phyloP scores from a whole-genome alignment of 768 basidiomycete genomes.

The Hericium erinaceus region DNA sequence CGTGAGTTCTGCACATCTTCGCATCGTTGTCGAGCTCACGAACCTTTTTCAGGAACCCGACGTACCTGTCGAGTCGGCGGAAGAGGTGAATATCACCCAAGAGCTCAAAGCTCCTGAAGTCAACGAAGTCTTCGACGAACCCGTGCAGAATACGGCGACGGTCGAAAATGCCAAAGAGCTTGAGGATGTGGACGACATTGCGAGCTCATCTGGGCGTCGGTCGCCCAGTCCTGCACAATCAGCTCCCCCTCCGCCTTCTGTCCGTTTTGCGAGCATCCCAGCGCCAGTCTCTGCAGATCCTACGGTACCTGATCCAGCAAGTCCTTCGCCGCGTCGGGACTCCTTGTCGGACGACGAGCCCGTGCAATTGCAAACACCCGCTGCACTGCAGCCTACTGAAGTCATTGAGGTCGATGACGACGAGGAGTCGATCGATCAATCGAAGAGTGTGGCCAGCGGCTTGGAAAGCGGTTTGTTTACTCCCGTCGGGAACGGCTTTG shows the following conservation, averaged over 20 bases:
- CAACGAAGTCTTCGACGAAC: neutral
- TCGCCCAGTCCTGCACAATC: neutral
- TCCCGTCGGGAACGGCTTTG: slow-evolving; percentile 7
- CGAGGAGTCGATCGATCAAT: neutral
- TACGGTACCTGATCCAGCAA: slow-evolving; percentile 12
- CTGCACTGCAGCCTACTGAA: too few species aligned
- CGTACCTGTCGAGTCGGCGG: neutral
- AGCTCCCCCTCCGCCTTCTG: neutral
- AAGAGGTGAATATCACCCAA: neutral
- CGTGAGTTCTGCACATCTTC: neutral
- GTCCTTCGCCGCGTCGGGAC: neutral
- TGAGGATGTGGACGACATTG: too few species aligned
- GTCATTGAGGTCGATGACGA: neutral
- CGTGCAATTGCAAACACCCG: neutral
- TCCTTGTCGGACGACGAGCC: neutral
- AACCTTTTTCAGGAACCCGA: neutral
- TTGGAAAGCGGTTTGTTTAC: slow-evolving; percentile 12
- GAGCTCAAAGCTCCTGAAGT: neutral
- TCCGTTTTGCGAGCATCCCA: slow-evolving; percentile 1
- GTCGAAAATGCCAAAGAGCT: neutral
- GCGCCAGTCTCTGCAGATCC: slow-evolving; percentile 15
- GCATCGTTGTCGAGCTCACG: neutral
- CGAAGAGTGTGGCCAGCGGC: neutral
- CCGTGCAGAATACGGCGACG: neutral
- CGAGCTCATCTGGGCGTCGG: too few species aligned